These are phyloP conservation scores for Sequoia sempervirens DNA, from an alignment of 75 land plant genomes.

Conservation along the genomic window DNA sequence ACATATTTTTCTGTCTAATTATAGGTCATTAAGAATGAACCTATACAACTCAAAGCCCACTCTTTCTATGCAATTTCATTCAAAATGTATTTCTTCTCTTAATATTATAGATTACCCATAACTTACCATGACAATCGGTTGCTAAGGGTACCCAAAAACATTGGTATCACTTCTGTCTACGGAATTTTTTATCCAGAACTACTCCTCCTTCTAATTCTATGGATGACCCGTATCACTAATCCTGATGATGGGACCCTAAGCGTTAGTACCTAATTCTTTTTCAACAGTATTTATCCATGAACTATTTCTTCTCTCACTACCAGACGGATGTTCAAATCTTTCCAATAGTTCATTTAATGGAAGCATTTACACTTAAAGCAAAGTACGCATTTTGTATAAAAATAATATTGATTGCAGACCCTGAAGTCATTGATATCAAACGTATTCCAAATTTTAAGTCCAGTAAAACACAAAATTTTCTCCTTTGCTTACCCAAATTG, in stretches of 20 bases:
- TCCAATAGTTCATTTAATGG: no score
- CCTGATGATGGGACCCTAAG: no score
- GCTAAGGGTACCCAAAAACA: not conserved
- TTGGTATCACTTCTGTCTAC: no score
- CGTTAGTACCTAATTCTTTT: no score
- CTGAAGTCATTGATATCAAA: not conserved
- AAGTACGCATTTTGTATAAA: not conserved
- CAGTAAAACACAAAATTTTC: not conserved
- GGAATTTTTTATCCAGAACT: no score
- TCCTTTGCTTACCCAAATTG: slow-evolving; percentile 50
- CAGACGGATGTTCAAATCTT: no score
- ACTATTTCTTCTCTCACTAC: not conserved
- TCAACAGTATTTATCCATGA: no score
- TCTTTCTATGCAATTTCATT: not conserved
- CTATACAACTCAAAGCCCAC: not conserved
- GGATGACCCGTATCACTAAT: no score
- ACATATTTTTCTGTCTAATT: not conserved
- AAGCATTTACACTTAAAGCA: not conserved
- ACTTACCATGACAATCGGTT: not conserved
- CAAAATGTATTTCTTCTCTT: not conserved
- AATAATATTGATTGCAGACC: not conserved
- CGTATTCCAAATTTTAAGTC: not conserved
- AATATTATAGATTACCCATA: not conserved
- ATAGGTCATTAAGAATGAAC: not conserved
- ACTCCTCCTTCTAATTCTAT: no score